Base-by-base conservation (phyloP, 106 monocot species). In the Ottelia alismoides region DNA sequence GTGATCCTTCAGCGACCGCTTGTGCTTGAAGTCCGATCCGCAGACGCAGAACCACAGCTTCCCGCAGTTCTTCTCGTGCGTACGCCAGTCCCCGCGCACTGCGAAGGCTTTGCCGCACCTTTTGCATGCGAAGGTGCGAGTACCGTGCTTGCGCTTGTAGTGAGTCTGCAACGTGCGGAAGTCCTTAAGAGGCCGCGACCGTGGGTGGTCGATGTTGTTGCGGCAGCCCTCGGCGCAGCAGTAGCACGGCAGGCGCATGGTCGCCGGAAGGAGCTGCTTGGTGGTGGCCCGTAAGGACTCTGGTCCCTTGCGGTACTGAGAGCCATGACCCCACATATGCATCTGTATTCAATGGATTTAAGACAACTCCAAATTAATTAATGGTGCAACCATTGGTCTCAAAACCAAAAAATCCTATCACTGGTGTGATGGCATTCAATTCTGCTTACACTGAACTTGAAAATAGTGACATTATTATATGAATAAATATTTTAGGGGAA, bases 61-160 rank as follows among this genome's bases (percentile, higher is more conserved):
- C 21, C 65, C 65, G 22, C 65, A 65, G 47, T 65, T 65, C 65
- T 65, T 65, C 65, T 65, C 65, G 30, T 65, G 65, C 18, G 65
- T 65, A 14, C 65, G 44, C 65, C 65, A 65, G 19, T 65, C 65
- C 19, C 65, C 65, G 16, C 65, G 65, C 25, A 65, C 65, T 2
- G 55, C 65, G 47, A 65, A 65, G 45, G 45, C 45, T 29, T 65
- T 65, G 47, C 65, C 65, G 55, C 65, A 65, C 54, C 65, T 40
- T 30, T 47, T 26, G 56, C 65, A 65, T 3, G 65, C 20, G 56
- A 65, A 65, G 56, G 65, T 35, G 11, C 65, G 20, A 6, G 54
- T 47, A 16, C 76, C 76, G 44, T 76, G 76, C 70, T 76, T 76
- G 31, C 76, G 57, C 66, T 76, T 76, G 65, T 76, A 76, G 49